Evolutionary conservation across 805 yeast genomes (phyloP).

Genomic region (Candida nonsorbophila): DNA sequence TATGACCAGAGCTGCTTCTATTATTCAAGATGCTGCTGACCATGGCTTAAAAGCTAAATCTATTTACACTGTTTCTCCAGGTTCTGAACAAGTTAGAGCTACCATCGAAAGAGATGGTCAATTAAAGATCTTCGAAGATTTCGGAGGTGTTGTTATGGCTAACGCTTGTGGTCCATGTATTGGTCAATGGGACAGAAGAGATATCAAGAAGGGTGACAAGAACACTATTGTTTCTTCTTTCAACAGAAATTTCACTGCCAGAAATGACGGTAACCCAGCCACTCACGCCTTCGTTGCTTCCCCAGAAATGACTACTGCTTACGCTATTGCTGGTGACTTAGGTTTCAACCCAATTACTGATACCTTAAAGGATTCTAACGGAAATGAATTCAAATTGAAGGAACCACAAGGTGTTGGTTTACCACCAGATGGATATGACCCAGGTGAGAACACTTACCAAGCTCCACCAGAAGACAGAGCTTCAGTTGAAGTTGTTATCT

Average conservation of each 20-base stretch:
- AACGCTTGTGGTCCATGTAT: constrained; percentile 99
- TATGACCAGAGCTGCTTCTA: constrained; percentile 93
- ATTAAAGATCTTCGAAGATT: constrained; percentile 79
- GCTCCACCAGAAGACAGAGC: constrained; percentile 92
- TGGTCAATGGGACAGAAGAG: constrained; percentile 98
- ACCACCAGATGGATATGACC: constrained; percentile 84
- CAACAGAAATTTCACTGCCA: constrained; percentile 96
- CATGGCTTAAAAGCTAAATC: constrained; percentile 92
- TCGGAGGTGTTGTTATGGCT: constrained; percentile 92
- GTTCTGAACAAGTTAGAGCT: constrained; percentile 97
- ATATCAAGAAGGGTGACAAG: constrained; percentile 87
- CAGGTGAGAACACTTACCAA: constrained; percentile 93
- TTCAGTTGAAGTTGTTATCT: constrained; percentile 64
- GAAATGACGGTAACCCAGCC: constrained; percentile 97
- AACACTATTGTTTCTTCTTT: constrained; percentile 95
- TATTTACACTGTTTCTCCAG: constrained; percentile 92
- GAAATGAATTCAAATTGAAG: constrained; percentile 82
- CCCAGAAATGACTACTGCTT: constrained; percentile 94
- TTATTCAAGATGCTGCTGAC: constrained; percentile 82
- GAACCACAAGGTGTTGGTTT: constrained; percentile 90
- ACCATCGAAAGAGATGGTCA: constrained; percentile 96
- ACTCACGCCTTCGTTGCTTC: constrained; percentile 97
- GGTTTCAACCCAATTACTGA: constrained; percentile 95
- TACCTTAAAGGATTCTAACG: constrained; percentile 79
- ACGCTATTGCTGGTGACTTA: constrained; percentile 93